Evolutionary conservation across 2,329 filamentous ascomycete genomes (phyloP).

Genomic region (Trichoderma sp.): DNA sequence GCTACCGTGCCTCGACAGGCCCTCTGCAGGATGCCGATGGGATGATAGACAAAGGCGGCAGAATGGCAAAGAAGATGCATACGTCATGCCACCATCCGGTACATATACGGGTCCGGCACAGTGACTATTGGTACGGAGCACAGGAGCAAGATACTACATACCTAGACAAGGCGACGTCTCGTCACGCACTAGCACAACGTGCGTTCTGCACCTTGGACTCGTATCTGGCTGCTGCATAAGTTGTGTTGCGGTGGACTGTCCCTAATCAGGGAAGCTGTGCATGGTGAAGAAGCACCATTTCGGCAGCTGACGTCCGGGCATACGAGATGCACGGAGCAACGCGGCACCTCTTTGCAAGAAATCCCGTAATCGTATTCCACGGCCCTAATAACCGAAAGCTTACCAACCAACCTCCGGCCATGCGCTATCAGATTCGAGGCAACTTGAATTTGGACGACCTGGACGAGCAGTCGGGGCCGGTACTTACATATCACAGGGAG

Average conservation of each 20-base stretch:
- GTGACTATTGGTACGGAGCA: not conserved
- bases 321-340: constrained; percentile 17
- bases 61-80: not conserved
- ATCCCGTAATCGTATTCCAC: constrained; percentile 18
- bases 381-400: constrained; percentile 10
- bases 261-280: constrained; percentile 9
- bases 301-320: constrained; percentile 18
- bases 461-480: not conserved
- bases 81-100: constrained; percentile 14
- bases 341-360: not conserved
- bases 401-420: constrained; percentile 12
- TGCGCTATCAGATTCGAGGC: not conserved
- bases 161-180: no score
- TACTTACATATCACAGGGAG: not conserved
- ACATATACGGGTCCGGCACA: not conserved
- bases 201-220: not conserved
- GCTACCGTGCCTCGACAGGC: not conserved
- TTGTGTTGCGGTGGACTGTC: constrained; percentile 1
- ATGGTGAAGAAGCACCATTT: constrained; percentile 3
- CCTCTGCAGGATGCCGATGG: not conserved
- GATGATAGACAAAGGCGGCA: not conserved
- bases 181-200: not conserved
- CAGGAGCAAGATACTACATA: not conserved
- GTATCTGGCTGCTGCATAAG: constrained; percentile 3
- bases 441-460: not conserved